These are phyloP conservation scores for Cyberlindnera xishuangbannaensis DNA, from an alignment of 805 yeast species.

Conservation along the genomic window DNA sequence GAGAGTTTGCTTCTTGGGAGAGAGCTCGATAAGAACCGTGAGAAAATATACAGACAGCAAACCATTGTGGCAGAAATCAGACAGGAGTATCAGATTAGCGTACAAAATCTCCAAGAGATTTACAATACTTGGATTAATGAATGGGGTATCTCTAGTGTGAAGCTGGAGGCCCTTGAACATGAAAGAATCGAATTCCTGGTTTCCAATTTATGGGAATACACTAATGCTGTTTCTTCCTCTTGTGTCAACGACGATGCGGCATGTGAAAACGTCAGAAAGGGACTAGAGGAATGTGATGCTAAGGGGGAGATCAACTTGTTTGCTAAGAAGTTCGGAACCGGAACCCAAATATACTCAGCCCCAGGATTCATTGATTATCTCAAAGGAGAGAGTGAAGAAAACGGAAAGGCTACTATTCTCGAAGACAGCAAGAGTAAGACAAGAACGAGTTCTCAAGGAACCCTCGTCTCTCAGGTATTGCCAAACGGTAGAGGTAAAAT, in stretches of 20 bases:
- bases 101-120: conserved; percentile 47
- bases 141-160: conserved; percentile 61
- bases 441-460: not conserved
- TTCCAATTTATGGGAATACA: conserved; percentile 69
- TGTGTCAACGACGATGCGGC: conserved; percentile 78
- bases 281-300: conserved; percentile 65
- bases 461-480: not conserved
- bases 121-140: conserved; percentile 63
- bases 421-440: conserved; percentile 15
- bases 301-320: conserved; percentile 51
- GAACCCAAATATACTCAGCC: conserved; percentile 51
- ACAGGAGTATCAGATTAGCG: conserved; percentile 52
- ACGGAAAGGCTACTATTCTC: conserved; percentile 3
- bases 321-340: conserved; percentile 54
- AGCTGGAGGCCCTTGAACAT: conserved; percentile 62
- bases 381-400: conserved; percentile 34
- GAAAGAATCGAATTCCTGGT: conserved; percentile 67
- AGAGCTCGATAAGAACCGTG: conserved; percentile 57
- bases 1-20: conserved; percentile 66
- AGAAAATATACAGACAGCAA: conserved; percentile 47
- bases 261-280: conserved; percentile 62
- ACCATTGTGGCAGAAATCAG: conserved; percentile 36
- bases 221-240: conserved; percentile 65
- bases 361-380: conserved; percentile 60
- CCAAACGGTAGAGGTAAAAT: not conserved